These are phyloP conservation scores for Crucihimalaya himalaica DNA, from an alignment of 345 rosid genomes.

Conservation along the genomic window DNA sequence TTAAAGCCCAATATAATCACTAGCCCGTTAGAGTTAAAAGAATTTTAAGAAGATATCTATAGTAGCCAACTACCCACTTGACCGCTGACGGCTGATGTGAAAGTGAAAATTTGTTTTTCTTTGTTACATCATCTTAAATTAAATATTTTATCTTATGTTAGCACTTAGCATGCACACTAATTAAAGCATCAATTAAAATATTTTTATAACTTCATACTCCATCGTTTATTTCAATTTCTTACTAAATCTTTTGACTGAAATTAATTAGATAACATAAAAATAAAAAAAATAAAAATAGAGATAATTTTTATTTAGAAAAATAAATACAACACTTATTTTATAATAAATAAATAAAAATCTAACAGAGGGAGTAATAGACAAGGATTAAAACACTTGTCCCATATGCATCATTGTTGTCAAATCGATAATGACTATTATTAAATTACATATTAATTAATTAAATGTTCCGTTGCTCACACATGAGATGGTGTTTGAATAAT, in stretches of 20 bases:
- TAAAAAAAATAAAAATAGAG: too few relatives aligned
- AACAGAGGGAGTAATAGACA: too few relatives aligned
- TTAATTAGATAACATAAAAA: too few relatives aligned
- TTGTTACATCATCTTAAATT: neutral
- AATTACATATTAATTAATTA: neutral
- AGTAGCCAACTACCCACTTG: neutral
- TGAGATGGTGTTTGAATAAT: constrained; percentile 28
- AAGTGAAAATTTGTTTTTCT: constrained; percentile 5
- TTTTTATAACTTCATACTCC: too few relatives aligned
- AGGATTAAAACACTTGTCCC: neutral
- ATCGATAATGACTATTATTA: constrained; percentile 9
- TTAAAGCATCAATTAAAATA: too few relatives aligned
- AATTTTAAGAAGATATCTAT: neutral
- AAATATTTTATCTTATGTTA: neutral
- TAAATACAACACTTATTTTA: too few relatives aligned
- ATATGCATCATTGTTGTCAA: constrained; percentile 11
- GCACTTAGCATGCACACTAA: too few relatives aligned
- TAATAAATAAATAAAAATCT: too few relatives aligned
- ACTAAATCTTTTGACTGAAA: too few relatives aligned
- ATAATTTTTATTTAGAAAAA: too few relatives aligned
- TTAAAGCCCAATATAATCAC: neutral
- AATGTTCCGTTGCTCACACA: neutral
- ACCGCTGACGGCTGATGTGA: constrained; percentile 15
- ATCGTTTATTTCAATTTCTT: too few relatives aligned
- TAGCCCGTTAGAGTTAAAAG: neutral